These are phyloP conservation scores for Cyclotella choctawhatcheeana DNA, from an alignment of 108 stramenopile species.

Conservation along the genomic window DNA sequence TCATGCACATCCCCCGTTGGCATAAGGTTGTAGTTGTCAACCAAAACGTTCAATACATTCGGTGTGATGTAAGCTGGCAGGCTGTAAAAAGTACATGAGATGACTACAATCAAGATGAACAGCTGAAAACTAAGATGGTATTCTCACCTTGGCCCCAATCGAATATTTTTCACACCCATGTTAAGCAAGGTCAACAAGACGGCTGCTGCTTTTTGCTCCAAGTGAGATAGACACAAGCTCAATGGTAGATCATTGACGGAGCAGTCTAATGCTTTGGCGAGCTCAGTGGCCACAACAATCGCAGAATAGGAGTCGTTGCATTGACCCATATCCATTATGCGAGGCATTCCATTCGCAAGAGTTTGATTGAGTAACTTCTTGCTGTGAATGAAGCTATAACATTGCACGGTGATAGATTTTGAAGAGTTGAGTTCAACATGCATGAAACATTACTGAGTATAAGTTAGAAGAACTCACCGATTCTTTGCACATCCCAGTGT, in stretches of 20 bases:
- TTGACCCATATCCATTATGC: slow-evolving; percentile 89
- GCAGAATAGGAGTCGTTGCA: slow-evolving; percentile 87
- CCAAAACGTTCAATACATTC: slow-evolving; percentile 63
- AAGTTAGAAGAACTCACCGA: slow-evolving; percentile 29
- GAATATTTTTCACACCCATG: slow-evolving; percentile 86
- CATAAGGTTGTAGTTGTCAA: slow-evolving; percentile 74
- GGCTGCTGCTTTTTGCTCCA: slow-evolving; percentile 92
- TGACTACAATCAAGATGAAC: not conserved
- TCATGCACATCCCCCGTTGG: slow-evolving; percentile 58
- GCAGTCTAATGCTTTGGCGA: slow-evolving; percentile 77
- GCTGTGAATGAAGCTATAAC: slow-evolving; percentile 29
- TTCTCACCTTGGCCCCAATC: slow-evolving; percentile 63
- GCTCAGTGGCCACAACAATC: slow-evolving; percentile 80
- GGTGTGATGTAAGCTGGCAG: slow-evolving; percentile 69
- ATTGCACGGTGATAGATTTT: not conserved
- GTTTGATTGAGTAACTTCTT: slow-evolving; percentile 57
- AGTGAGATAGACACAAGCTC: slow-evolving; percentile 49
- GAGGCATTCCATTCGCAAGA: slow-evolving; percentile 74
- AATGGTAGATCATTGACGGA: slow-evolving; percentile 83
- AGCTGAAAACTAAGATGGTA: not conserved
- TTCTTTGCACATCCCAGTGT: slow-evolving; percentile 90
- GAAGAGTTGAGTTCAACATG: not conserved
- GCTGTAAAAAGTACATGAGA: not conserved
- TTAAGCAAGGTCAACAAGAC: slow-evolving; percentile 75
- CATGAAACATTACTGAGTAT: slow-evolving; percentile 32